These are phyloP conservation scores for Arthroderma sp. DNA, from an alignment of 2,329 filamentous ascomycete genomes.

Conservation along the genomic window DNA sequence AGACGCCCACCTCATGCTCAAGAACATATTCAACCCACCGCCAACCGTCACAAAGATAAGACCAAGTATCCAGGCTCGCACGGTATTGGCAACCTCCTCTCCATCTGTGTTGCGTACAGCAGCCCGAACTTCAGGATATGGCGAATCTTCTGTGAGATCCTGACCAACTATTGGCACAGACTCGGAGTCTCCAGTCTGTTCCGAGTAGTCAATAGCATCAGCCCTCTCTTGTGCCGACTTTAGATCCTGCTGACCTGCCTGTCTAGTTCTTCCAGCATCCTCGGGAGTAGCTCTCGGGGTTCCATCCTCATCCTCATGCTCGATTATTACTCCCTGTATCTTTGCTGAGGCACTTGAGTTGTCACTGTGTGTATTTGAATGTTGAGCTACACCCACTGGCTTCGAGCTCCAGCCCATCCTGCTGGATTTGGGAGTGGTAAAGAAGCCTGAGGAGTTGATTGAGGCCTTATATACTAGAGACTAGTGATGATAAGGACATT, in stretches of 20 bases:
- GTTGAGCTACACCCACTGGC: too few species aligned
- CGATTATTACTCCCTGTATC: too few species aligned
- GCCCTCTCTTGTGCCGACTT: conserved; percentile 47
- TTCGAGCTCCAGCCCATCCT: too few species aligned
- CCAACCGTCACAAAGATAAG: conserved; percentile 48
- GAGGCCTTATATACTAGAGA: too few species aligned
- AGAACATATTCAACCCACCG: conserved; percentile 49
- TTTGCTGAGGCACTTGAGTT: too few species aligned
- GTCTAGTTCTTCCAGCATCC: conserved; percentile 3
- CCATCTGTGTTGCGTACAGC: conserved; percentile 53
- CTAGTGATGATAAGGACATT: too few species aligned
- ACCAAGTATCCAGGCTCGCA: conserved; percentile 52
- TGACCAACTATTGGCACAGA: conserved; percentile 46
- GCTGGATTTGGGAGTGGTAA: too few species aligned
- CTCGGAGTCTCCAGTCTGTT: conserved; percentile 42
- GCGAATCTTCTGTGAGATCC: conserved; percentile 47
- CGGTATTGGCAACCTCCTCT: conserved; percentile 50
- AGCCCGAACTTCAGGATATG: conserved; percentile 45
- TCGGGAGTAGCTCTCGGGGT: background rate
- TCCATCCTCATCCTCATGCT: too few species aligned
- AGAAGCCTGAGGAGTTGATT: too few species aligned
- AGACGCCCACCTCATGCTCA: conserved; percentile 50
- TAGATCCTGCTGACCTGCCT: conserved; percentile 35
- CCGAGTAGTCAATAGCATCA: conserved; percentile 43
- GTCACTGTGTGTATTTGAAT: too few species aligned